Evolutionary conservation across 257 asterid species (phyloP).

Genomic region (Anisodus acutangulus): DNA sequence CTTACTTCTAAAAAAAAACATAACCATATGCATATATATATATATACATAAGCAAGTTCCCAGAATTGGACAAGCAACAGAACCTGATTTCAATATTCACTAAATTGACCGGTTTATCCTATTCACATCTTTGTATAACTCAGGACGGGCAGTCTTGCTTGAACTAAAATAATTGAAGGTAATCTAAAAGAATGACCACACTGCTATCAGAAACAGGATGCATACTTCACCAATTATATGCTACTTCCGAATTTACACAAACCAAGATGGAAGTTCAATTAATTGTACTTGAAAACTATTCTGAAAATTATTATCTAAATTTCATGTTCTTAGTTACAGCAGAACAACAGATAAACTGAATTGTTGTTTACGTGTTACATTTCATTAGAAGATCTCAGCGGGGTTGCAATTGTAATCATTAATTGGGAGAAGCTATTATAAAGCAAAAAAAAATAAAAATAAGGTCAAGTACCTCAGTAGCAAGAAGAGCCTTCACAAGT

Average conservation of each 20-base stretch:
- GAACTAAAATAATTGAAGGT: background rate
- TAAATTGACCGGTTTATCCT: background rate
- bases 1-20: too few relatives aligned
- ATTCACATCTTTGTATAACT: background rate
- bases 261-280: background rate
- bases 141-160: background rate
- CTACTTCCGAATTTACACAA: background rate
- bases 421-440: background rate
- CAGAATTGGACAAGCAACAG: background rate
- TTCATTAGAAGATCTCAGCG: background rate
- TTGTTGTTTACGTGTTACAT: accelerated
- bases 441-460: background rate
- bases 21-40: too few relatives aligned
- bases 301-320: background rate
- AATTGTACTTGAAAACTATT: background rate
- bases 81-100: background rate
- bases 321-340: background rate
- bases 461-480: conserved; percentile 64
- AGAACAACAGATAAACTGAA: background rate
- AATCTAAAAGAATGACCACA: background rate
- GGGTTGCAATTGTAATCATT: background rate
- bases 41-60: background rate
- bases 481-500: conserved; percentile 84
- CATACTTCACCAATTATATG: background rate
- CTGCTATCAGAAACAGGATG: background rate